Base-by-base conservation (phyloP, 2,329 filamentous ascomycete species). In the Coniella lustricola region DNA sequence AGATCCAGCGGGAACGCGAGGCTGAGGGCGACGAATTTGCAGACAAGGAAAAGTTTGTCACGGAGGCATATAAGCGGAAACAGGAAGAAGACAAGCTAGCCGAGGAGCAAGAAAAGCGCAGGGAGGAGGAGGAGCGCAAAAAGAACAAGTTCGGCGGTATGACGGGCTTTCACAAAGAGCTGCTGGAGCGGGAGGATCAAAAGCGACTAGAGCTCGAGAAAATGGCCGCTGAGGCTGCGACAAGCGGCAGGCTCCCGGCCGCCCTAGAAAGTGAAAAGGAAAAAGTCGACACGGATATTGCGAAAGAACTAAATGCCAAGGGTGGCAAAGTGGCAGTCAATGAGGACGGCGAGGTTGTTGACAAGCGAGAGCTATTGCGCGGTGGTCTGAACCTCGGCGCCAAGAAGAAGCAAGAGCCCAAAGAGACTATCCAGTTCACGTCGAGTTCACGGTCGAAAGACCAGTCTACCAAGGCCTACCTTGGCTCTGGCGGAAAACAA, bases 21-120 rank as follows among this genome's bases (percentile, higher is more conserved):
- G 83, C 80, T 0, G 88, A 93, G 62, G 87, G 87, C 16, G 87
- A 91, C 31, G 84, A 85, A 60, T 93, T 82, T 59, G 84, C 77
- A 0, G 87, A 84, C 58, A 93, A 90, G 68, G 88, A 93, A 62
- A 87, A 84, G 65, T 93, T 93, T 57, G 88, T 93, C 31, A 93
- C 87, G 0, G 84, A 82, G 50, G 87, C 87, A 32, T 94, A 93
- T 64, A 88, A 86, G 69, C 75, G 77, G 60, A 87, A 91, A 61
- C 86, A 90, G 60, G 85, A 85, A 62, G 87, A 90, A 64, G 82
- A 87, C 55, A 71, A 74, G 56, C 70, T 74, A 47, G 60, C 87
- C 8, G 85, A 90, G 60, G 84, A 82, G 55, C 85, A 88, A 60
- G 87, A 93, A 67, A 77, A 73, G 60, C 67, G 64, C 50, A 71